These are phyloP conservation scores for Alloteropsis angusta DNA, from an alignment of 202 grass and related monocot genomes.

Conservation along the genomic window DNA sequence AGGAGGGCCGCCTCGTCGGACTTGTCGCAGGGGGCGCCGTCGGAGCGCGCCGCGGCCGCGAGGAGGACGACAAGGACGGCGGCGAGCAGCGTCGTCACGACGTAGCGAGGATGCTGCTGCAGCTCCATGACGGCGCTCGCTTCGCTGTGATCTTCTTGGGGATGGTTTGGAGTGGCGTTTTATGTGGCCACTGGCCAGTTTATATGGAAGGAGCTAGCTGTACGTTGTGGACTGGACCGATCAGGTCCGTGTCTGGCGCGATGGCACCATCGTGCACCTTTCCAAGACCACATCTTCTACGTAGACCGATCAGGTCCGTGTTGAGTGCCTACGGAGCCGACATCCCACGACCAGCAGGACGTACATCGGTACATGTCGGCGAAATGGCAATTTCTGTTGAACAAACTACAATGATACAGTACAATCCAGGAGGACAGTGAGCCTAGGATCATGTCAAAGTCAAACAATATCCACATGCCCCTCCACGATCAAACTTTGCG, in stretches of 20 bases:
- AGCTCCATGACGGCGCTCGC: not conserved
- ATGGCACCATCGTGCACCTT: not conserved
- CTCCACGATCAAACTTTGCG: no score
- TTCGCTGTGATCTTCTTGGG: no score
- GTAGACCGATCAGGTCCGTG: not conserved
- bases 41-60: not conserved
- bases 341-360: not conserved
- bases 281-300: not conserved
- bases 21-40: slow-evolving; percentile 34
- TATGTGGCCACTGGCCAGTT: not conserved
- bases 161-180: not conserved
- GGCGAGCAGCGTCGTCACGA: not conserved
- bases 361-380: not conserved
- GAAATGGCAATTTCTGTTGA: not conserved
- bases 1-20: slow-evolving; percentile 35
- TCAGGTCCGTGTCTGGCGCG: not conserved
- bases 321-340: not conserved
- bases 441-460: no score
- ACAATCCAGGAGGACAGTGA: no score
- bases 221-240: not conserved
- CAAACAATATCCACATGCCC: no score
- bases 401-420: not conserved
- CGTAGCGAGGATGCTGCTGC: not conserved
- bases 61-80: slow-evolving; percentile 19
- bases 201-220: not conserved